Evolutionary conservation across 306 rosid genomes (phyloP).

Genomic region (Quercus cerris): DNA sequence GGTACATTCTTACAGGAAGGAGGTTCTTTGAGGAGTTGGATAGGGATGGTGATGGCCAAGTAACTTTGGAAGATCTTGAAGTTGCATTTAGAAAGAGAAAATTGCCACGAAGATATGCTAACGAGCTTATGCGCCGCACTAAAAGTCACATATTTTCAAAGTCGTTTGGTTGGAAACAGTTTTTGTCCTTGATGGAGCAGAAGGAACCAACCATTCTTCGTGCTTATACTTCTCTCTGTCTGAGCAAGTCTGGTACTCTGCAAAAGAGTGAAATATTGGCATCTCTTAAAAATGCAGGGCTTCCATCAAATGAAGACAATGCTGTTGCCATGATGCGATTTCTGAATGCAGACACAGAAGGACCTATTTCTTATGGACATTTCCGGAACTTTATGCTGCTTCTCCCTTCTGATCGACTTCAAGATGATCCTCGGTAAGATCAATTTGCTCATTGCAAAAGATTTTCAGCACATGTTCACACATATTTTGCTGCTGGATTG

Average conservation of each 20-base stretch:
- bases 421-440: conserved; percentile 95
- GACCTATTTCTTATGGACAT: conserved; percentile 94
- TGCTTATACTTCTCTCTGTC: conserved; percentile 94
- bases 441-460: conserved; percentile 23
- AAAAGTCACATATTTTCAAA: conserved; percentile 90
- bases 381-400: conserved; percentile 96
- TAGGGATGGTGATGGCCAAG: conserved; percentile 97
- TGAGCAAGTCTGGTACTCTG: conserved; percentile 96
- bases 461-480: neutral
- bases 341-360: conserved; percentile 89
- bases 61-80: conserved; percentile 91
- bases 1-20: conserved; percentile 57
- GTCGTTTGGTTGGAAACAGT: conserved; percentile 97
- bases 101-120: conserved; percentile 94
- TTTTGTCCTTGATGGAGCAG: conserved; percentile 92
- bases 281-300: conserved; percentile 87
- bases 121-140: conserved; percentile 88
- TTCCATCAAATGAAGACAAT: conserved; percentile 97
- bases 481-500: neutral
- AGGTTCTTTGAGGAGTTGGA: conserved; percentile 98
- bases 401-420: conserved; percentile 97
- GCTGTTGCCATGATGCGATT: conserved; percentile 99
- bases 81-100: conserved; percentile 88
- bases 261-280: conserved; percentile 91
- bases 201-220: conserved; percentile 99